These are phyloP conservation scores for Cyberlindnera maclurae DNA, from an alignment of 805 yeast species.

Conservation along the genomic window DNA sequence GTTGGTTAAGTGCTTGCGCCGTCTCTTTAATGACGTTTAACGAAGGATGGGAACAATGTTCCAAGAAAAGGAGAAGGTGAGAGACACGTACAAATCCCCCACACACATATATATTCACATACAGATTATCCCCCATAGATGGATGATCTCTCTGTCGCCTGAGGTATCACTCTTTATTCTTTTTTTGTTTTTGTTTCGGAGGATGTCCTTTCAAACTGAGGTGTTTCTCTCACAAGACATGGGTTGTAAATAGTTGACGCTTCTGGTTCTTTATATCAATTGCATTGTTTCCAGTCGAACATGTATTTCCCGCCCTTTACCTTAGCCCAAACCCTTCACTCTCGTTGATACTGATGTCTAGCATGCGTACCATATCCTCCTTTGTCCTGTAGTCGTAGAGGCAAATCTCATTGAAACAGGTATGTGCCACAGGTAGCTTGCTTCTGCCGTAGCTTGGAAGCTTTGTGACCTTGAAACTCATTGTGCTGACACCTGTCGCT, in stretches of 20 bases:
- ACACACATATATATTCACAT: slow-evolving; percentile 2
- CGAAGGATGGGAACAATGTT: neutral
- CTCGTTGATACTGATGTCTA: slow-evolving; percentile 65
- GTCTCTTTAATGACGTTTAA: neutral
- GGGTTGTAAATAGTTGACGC: slow-evolving; percentile 16
- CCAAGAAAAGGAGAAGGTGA: slow-evolving; percentile 1
- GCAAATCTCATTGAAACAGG: slow-evolving; percentile 89
- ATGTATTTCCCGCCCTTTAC: neutral
- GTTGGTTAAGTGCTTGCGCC: slow-evolving; percentile 55
- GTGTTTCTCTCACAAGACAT: slow-evolving; percentile 5
- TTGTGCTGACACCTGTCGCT: slow-evolving; percentile 79
- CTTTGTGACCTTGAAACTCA: slow-evolving; percentile 64
- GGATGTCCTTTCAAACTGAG: too few relatives aligned
- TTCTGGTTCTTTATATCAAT: slow-evolving; percentile 14
- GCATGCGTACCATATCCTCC: slow-evolving; percentile 49
- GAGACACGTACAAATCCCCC: slow-evolving; percentile 4
- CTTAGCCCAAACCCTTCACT: slow-evolving; percentile 80
- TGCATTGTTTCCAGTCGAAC: slow-evolving; percentile 10
- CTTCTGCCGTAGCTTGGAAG: slow-evolving; percentile 26
- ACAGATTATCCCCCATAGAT: slow-evolving; percentile 1
- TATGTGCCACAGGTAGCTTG: slow-evolving; percentile 79
- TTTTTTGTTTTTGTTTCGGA: slow-evolving; percentile 1
- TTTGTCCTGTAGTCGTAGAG: slow-evolving; percentile 55
- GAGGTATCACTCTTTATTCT: slow-evolving; percentile 11
- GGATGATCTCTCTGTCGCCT: too few relatives aligned